Conservation (phyloP, 352 stramenopile genomes). For the Phytopythium oedochilum region DNA sequence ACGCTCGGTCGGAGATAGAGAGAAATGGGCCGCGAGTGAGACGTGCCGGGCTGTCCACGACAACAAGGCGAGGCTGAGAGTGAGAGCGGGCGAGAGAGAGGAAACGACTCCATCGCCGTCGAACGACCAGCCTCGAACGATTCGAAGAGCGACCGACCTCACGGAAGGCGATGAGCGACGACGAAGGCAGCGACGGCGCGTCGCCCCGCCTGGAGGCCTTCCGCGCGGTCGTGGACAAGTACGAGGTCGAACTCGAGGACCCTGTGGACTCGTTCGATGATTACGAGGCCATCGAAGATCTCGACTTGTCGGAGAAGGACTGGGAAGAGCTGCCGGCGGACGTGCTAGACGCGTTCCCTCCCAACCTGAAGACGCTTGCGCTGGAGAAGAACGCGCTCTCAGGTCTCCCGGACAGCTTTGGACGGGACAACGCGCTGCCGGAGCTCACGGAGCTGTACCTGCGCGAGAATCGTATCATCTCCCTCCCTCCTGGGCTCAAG, state of each 20-base stretch:
- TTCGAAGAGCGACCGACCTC: not conserved
- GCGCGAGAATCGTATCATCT: conserved; percentile 64
- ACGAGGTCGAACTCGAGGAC: conserved; percentile 68
- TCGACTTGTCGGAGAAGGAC: conserved; percentile 79
- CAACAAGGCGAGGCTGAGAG: too few species aligned
- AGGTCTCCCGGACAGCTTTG: conserved; percentile 48
- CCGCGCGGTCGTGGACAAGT: conserved; percentile 57
- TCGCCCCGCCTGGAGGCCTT: conserved; percentile 39
- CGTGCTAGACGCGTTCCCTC: conserved; percentile 41
- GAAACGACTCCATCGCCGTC: not conserved
- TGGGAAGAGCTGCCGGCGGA: conserved; percentile 51
- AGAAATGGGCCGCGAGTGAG: too few species aligned
- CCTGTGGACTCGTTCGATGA: conserved; percentile 52
- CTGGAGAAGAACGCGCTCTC: conserved; percentile 76
- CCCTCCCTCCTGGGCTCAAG: conserved; percentile 44
- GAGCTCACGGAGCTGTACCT: conserved; percentile 79
- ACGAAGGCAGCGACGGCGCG: conserved; percentile 20
- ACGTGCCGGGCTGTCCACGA: too few species aligned
- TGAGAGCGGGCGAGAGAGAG: too few species aligned
- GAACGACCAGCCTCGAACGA: too few species aligned
- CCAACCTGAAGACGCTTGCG: conserved; percentile 69
- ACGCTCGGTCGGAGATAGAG: not conserved
- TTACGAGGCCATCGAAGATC: conserved; percentile 69
- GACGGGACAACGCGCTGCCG: conserved; percentile 14
- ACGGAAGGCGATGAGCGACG: conserved; percentile 59